These are phyloP conservation scores for Lachnum nothofagi DNA, from an alignment of 2,329 filamentous ascomycete species.

Conservation along the genomic window DNA sequence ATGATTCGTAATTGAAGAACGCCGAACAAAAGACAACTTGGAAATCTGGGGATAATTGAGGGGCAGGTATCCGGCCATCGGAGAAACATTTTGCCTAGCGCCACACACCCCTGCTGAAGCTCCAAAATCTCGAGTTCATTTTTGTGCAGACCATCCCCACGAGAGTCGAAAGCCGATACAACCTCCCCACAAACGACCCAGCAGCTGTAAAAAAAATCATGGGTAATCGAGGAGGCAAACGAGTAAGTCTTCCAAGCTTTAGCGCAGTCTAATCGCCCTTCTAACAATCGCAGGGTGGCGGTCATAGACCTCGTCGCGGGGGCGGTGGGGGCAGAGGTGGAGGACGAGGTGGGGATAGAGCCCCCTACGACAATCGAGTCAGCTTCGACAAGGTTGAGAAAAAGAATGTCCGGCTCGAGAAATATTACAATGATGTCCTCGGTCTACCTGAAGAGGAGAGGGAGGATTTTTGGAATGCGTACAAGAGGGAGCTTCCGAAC, in stretches of 20 bases:
- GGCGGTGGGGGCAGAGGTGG: conserved; percentile 21
- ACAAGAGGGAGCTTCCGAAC: conserved; percentile 84
- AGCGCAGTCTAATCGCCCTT: conserved; percentile 4
- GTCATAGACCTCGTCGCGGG: conserved; percentile 19
- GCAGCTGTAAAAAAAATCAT: conserved; percentile 17
- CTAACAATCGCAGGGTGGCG: conserved; percentile 14
- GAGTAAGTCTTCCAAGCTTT: conserved; percentile 19
- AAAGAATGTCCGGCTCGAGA: conserved; percentile 77
- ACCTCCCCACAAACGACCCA: conserved; percentile 1
- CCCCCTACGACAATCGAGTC: conserved; percentile 37
- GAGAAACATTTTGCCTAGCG: conserved; percentile 1
- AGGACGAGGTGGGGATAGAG: conserved; percentile 17
- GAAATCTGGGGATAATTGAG: no score
- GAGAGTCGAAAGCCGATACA: background rate
- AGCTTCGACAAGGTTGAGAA: conserved; percentile 59
- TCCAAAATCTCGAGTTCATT: background rate
- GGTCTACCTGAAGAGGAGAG: conserved; percentile 74
- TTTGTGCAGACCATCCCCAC: background rate
- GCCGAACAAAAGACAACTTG: no score
- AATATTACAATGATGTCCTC: conserved; percentile 76
- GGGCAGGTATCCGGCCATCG: background rate
- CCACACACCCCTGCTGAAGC: background rate
- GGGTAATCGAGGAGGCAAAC: conserved; percentile 30
- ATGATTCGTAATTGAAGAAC: no score
- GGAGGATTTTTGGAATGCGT: conserved; percentile 74